Base-by-base conservation (phyloP, 192 early-diverging fungal species). In the Gamsiella multidivaricata region DNA sequence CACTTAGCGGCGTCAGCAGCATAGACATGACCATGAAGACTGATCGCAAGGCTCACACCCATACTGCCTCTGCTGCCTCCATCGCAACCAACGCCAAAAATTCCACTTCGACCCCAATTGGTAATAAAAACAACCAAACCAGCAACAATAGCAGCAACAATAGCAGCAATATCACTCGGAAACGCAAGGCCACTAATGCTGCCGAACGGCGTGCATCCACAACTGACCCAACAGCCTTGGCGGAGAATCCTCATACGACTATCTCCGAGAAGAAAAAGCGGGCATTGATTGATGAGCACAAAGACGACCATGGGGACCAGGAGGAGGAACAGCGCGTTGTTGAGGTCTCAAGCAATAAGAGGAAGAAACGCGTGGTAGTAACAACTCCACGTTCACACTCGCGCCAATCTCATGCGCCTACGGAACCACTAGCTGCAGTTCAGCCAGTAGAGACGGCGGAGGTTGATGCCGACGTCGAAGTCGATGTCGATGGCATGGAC, bases 31-130 rank as follows among this genome's bases (percentile, higher is more conserved):
- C 57, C 25, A 69, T 69, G 67, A 69, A 69, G 56, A 32, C 67
- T 69, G 67, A 69, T 60, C 55, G 56, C 34, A 59, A 60, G 25
- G 36, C 55, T 56, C 56, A 69, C 60, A 55, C 55, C 18, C 37
- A n/a, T 26, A 12, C 45, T 31, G 18, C 43, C 12, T 58, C 65
- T 20, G n/a, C n/a, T n/a, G 43, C 22, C 1, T 22, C 66, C 22
- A 36, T 15, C 33, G 31, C 31, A 47, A 20, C 47, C 56, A 42
- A 58, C 39, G 33, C 26, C 25, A 46, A 49, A 42, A 61, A 46
- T 18, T 31, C 20, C 23, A 11, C 22, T 46, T 14, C 42, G 17
- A 34, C 59, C 28, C 7, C 59, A 58, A 4, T 18, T 20, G n/a
- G n/a, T n/a, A n/a, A n/a, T n/a, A n/a, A n/a, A n/a, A n/a, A n/a